Conservation (phyloP, 176 grass and related monocot genomes). For the Eleusine indica region DNA sequence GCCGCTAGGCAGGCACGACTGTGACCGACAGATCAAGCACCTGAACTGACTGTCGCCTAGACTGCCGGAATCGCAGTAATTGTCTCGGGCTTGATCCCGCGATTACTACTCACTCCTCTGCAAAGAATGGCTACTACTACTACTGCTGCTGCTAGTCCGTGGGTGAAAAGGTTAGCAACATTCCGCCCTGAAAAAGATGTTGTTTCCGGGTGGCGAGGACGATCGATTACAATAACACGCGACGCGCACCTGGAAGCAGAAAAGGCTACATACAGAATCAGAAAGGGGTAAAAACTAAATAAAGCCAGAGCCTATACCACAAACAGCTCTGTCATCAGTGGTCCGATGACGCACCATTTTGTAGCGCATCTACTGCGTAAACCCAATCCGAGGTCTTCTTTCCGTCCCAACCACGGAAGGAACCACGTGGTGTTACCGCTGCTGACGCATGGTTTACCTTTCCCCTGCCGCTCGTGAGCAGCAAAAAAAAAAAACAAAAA, state of each 20-base stretch:
- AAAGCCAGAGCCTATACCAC: background rate
- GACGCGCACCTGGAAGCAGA: background rate
- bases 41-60: too few species aligned
- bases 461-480: background rate
- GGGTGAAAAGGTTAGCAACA: too few species aligned
- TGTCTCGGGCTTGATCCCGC: too few species aligned
- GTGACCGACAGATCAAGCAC: too few species aligned
- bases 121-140: too few species aligned
- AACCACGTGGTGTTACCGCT: background rate
- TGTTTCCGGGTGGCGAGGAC: background rate
- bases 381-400: background rate
- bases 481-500: background rate
- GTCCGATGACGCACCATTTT: background rate
- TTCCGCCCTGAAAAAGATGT: background rate
- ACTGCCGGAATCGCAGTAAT: too few species aligned
- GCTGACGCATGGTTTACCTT: background rate
- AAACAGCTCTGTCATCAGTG: background rate
- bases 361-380: background rate
- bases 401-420: constrained; percentile 1
- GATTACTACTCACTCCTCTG: too few species aligned
- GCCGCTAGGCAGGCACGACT: too few species aligned
- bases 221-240: background rate
- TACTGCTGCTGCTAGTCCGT: too few species aligned
- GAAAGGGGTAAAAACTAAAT: background rate
- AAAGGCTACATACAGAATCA: background rate